Base-by-base conservation (phyloP, 768 basidiomycete genomes). In the Collybiopsis luxurians region DNA sequence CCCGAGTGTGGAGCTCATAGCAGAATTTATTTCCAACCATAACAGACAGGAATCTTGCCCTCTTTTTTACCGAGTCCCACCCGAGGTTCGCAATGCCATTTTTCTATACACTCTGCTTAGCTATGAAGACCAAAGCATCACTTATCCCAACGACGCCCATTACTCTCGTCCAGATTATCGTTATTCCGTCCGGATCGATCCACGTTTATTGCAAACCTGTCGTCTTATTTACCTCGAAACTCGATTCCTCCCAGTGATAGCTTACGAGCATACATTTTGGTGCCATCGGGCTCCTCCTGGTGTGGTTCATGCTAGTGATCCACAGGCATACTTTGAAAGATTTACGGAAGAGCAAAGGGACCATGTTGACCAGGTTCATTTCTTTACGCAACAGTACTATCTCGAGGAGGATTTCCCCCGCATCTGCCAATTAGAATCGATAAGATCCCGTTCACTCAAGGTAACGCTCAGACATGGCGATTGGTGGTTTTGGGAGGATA, bases 401-500 rank as follows among this genome's bases (percentile, higher is more conserved):
- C 56, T 68, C 17, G 64, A 65, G 31, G 6, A 34, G 11, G 36
- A 47, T 4, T 42, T 56, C 34, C 11, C 26, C 6, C 57, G 60
- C 54, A 24, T 51, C 13, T 45, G 53, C 17, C 31, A 6, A 2
- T 1, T n/a, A 26, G 48, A 54, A 17, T 47, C 53, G 7, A 38
- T 52, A 27, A 49, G 57, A 17, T 58, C 52, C 26, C 55, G 60
- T 31, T 38, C 42, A 34, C 39, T 66, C 24, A 46, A 58, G 10
- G 58, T 66, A 26, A 63, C 62, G 1, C 53, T 64, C 15, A 57
- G 64, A 7, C 64, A 66, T 49, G 47, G 57, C 10, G 67, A 68
- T 52, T 68, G 67, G 67, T 65, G 67, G 62, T 52, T 19, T 10
- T 68, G 67, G 66, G 66, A 67, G 56, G 11, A n/a, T 11, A 55